Evolutionary conservation across 306 rosid species (phyloP).

Genomic region (Vigna nakashimae): DNA sequence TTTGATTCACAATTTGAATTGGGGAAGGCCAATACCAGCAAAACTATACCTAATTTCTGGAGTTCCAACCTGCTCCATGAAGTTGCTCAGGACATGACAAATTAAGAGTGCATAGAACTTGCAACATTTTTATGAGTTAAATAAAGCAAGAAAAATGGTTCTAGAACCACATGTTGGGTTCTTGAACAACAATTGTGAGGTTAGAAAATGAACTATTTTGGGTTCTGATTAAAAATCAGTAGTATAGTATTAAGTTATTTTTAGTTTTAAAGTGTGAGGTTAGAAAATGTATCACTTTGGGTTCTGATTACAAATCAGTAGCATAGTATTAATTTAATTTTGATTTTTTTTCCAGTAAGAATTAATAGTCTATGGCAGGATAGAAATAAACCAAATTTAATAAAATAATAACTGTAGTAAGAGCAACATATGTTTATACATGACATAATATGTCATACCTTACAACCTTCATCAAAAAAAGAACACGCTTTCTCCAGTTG

Average conservation of each 20-base stretch:
- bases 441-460: slow-evolving; percentile 55
- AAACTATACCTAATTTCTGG: not conserved
- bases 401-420: not conserved
- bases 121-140: slow-evolving; percentile 7
- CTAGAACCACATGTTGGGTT: not conserved
- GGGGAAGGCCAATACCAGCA: not conserved
- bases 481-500: slow-evolving; percentile 79
- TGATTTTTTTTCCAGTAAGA: not conserved
- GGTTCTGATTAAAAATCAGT: slow-evolving; percentile 20
- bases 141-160: not conserved
- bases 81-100: not conserved
- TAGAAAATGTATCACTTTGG: not conserved
- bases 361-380: not conserved
- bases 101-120: not conserved
- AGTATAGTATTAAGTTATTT: not conserved
- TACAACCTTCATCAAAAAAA: slow-evolving; percentile 66
- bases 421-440: slow-evolving; percentile 17
- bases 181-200: too few relatives aligned
- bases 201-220: not conserved
- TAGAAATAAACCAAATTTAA: slow-evolving; percentile 4
- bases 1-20: not conserved
- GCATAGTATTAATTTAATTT: not conserved
- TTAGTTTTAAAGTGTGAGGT: too few relatives aligned
- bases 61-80: slow-evolving; percentile 7
- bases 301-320: slow-evolving; percentile 20